Evolutionary conservation across 2,329 filamentous ascomycete genomes (phyloP), one percentile per base, ranked within the genome.

Genomic region (Chaetothyriales sp.): DNA sequence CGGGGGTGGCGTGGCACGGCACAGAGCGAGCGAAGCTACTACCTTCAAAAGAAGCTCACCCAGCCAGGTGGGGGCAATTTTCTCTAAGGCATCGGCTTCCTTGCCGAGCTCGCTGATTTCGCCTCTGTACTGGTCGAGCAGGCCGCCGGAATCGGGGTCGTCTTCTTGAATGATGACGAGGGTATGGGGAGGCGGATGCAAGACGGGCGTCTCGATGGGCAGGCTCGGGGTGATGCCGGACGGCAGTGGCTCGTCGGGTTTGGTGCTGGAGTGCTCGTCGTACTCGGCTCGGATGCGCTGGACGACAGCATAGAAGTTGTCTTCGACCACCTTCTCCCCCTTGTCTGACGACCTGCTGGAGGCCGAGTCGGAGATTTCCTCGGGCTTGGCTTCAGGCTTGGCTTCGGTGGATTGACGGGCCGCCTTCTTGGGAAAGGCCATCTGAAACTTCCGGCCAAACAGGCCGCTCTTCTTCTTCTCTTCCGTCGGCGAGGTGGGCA

Each of bases 71-170:
- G 92, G 90, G 5, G 85, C 89, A 43, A 83, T 80, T 62, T 87
- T 85, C 69, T 97, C 89, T 49, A 98, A 83, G 18, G 83, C 70
- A 66, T 94, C 87, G 18, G 83, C 83, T 61, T 94, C 86, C 46
- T 78, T 73, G 1, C 85, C 85, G 4, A 94, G 76, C 6, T 80
- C 81, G 51, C 80, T 85, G 2, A 97, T 86, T 2, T 85, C 94
- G 25, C 92, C 90, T 62, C 92, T 79, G 65, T 95, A 98, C 9
- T 97, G 73, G 71, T 97, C 92, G 25, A 87, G 86, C 52, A 81
- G 77, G 28, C 81, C 79, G 20, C 78, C 80, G 43, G 76, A 74
- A 58, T 81, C 78, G 1, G 77, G 77, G 4, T 76, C 72, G 54
- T 83, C 80, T 63, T 83, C 80, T 61, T 83, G 80, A 40, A 83